Base-by-base conservation (phyloP, 805 yeast genomes). In the Brettanomyces naardenensis region DNA sequence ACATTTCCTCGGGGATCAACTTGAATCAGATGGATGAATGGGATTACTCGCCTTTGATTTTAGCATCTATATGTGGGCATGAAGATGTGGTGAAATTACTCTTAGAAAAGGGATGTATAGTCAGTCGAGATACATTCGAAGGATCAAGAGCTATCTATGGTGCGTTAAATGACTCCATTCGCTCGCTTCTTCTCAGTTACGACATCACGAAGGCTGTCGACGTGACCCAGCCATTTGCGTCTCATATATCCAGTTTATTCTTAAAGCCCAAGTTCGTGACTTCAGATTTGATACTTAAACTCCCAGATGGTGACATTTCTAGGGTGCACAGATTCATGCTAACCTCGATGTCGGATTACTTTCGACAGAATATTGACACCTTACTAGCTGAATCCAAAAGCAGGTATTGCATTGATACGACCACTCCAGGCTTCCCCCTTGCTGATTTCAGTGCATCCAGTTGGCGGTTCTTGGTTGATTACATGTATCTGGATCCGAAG, bases 91-190 rank as follows among this genome's bases (percentile, higher is more conserved):
- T 84, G n/a, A 64, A 62, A 37, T 54, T 78, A 35, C 59, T 84
- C 18, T 61, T 84, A 7, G 66, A 71, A 32, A 59, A 75, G 32
- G 95, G 95, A 6, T 87, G 92, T 0, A 66, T 76, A 6, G 82
- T 90, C 54, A 89, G 81, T 54, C 67, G 86, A 49, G 90, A 83
- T 52, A 78, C 88, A n/a, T 77, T 77, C 50, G 84, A 82, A 54
- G 92, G 94, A 3, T 85, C 80, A 10, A 39, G 83, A 31, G 82
- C 90, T 46, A 66, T 83, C 2, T 82, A 84, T 50, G 92, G 89
- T 2, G 92, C 94, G 0, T 58, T 84, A 39, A 84, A 71, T 14
- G 87, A 81, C 51, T 54, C 63, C 4, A 84, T 84, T 20, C 58
- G 88, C 33, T 68, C 71, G 29, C 53, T 80, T 17, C 57, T 84